A percentile compares a stretch with the other conserved stretches of the same genome.
Evolutionary conservation across 2,329 filamentous ascomycete genomes (phyloP).

Genomic region (Xylariales sp.): DNA sequence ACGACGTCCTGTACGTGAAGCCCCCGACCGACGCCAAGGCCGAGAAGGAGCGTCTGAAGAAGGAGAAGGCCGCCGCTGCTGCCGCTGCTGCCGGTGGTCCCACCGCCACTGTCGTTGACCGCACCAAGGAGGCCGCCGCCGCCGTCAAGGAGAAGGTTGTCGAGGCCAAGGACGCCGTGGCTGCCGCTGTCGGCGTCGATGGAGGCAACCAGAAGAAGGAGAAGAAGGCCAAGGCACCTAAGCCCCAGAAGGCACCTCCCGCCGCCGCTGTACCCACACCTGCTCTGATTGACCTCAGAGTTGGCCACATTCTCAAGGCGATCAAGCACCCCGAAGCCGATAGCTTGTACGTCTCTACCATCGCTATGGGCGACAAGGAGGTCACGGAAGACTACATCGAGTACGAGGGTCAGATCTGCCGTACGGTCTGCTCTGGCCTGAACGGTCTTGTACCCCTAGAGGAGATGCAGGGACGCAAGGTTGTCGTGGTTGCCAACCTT

Average conservation of each 20-base stretch:
- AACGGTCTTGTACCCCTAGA: conserved; percentile 89
- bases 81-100: conserved; percentile 47
- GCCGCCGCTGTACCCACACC: conserved; percentile 76
- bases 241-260: conserved; percentile 64
- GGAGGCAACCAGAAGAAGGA: conserved; percentile 64
- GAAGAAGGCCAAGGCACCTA: conserved; percentile 85
- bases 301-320: conserved; percentile 95
- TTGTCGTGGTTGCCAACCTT: conserved; percentile 93
- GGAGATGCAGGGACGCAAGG: conserved; percentile 95
- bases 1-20: conserved; percentile 81
- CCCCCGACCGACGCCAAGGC: conserved; percentile 87
- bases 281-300: conserved; percentile 85
- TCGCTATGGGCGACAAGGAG: conserved; percentile 84
- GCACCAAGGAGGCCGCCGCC: conserved; percentile 57
- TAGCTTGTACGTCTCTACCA: conserved; percentile 91
- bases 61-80: conserved; percentile 76
- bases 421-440: conserved; percentile 94
- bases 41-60: conserved; percentile 95
- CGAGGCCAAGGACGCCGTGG: conserved; percentile 16
- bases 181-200: conserved; percentile 31
- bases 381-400: conserved; percentile 86
- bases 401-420: conserved; percentile 85
- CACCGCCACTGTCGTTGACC: conserved; percentile 47
- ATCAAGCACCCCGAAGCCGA: conserved; percentile 95
- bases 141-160: conserved; percentile 39